phyloP scores from a whole-genome alignment of 2,329 filamentous ascomycete genomes.

The Fusarium algeriense region DNA sequence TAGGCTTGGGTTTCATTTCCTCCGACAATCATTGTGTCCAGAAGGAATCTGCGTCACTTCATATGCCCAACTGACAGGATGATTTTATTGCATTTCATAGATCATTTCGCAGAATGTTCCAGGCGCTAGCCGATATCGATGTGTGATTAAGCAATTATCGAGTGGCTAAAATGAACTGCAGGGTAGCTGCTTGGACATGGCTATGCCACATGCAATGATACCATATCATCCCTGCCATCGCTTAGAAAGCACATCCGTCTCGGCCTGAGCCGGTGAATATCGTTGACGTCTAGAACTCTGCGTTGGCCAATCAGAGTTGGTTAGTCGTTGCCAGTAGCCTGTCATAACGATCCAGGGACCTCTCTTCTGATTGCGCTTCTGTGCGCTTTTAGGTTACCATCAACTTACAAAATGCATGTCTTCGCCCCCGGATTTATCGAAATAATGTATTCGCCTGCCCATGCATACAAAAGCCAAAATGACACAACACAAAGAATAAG shows the following conservation, averaged over 20 bases:
- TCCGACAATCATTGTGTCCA: background rate
- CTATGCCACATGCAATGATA: constrained; percentile 30
- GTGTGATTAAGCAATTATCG: background rate
- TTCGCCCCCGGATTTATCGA: background rate
- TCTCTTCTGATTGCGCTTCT: constrained; percentile 12
- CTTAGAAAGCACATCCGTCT: constrained; percentile 12
- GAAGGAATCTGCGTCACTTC: background rate
- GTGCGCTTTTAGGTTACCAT: background rate
- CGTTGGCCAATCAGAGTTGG: constrained; percentile 23
- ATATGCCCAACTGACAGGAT: too few relatives aligned
- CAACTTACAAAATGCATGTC: constrained; percentile 1
- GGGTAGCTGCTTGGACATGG: background rate
- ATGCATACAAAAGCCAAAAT: background rate
- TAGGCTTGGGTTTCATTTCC: too few relatives aligned
- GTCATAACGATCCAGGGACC: constrained; percentile 26
- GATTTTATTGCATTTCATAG: too few relatives aligned
- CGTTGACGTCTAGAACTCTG: constrained; percentile 38
- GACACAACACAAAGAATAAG: background rate
- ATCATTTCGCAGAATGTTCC: background rate
- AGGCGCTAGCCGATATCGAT: too few relatives aligned
- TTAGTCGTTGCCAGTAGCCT: background rate
- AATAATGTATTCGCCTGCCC: background rate
- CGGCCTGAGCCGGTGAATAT: constrained; percentile 29
- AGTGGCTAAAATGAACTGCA: background rate
- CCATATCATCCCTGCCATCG: constrained; percentile 37